Base-by-base conservation (phyloP, 768 basidiomycete genomes). In the Clitopilus hobsonii region DNA sequence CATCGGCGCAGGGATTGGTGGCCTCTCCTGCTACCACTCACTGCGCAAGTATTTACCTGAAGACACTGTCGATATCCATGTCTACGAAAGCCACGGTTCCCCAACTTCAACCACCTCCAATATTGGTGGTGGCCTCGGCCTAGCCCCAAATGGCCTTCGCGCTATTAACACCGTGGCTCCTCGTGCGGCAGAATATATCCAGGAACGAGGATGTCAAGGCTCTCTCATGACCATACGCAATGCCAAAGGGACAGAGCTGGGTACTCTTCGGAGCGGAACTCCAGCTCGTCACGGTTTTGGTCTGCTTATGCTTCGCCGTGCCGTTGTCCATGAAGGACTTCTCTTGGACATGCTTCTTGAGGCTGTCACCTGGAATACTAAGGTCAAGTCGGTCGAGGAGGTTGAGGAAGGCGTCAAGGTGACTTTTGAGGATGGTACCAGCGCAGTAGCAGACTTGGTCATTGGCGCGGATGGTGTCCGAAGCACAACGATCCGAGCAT, bases 401-500 rank as follows among this genome's bases (percentile, higher is more conserved):
- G 61, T 51, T 6, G 55, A 59, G 0, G 59, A 65, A 27, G 67
- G 63, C 4, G 67, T 67, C 8, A 45, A 60, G 20, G 62, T 71
- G 16, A 54, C 47, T 13, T 71, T 71, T 32, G 61, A 63, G 11
- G 63, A 74, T 54, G 72, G 72, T 2, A 63, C 61, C 1, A 60
- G 60, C 23, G 72, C 74, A 49, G 57, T 45, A 20, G 71, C 67
- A 0, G 72, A 75, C 54, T 58, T 75, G 4, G 66, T 76, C 30
- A 69, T 75, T 29, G 75, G 75, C 7, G 74, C 74, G 0, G 74
- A 75, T 56, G 74, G 74, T 2, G 68, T 71, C 6, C 62, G 66
- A 47, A 75, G 75, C 56, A 60, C 70, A 0, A 65, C 70, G n/a
- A 64, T 71, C 16, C 60, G 67, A 30, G 66, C 63, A 6, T 59